A percentile compares a stretch with the other conserved stretches of the same genome.
These are phyloP conservation scores for Xylaria sp. DNA, from an alignment of 2,329 filamentous ascomycete genomes.

Conservation along the genomic window DNA sequence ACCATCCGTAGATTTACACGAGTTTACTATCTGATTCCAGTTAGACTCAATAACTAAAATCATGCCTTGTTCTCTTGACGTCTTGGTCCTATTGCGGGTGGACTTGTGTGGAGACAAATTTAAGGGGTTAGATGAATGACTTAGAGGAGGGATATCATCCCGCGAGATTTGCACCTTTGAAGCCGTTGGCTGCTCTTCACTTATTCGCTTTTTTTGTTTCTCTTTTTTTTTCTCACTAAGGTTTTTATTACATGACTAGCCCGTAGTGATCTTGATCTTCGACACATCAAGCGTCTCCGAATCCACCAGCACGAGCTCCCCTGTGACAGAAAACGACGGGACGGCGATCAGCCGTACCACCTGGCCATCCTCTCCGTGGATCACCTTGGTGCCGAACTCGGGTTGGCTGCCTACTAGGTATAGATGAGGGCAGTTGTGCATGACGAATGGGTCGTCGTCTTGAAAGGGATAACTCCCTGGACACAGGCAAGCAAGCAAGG, in stretches of 20 bases:
- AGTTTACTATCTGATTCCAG: neutral
- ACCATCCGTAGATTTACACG: constrained; percentile 2
- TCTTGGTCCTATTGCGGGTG: neutral
- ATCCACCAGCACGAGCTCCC: constrained; percentile 85
- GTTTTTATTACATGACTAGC: constrained; percentile 31
- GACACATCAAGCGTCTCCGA: constrained; percentile 84
- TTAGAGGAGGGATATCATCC: neutral
- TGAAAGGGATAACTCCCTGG: constrained; percentile 96
- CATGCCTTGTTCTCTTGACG: constrained; percentile 14
- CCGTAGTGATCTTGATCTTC: constrained; percentile 65
- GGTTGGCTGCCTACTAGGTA: constrained; percentile 92
- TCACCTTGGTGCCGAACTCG: constrained; percentile 75
- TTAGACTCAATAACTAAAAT: neutral
- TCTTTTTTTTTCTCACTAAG: neutral
- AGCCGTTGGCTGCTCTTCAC: neutral
- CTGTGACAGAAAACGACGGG: constrained; percentile 81
- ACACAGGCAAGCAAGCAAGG: neutral
- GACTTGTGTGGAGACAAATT: neutral
- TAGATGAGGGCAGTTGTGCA: constrained; percentile 86
- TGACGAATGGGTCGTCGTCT: constrained; percentile 88
- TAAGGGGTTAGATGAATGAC: neutral
- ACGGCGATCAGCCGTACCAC: constrained; percentile 81
- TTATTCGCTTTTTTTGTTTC: neutral
- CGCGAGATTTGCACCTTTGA: neutral
- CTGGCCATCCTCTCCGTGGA: constrained; percentile 75